phyloP scores from a whole-genome alignment of 495 filamentous ascomycete species.

The Xylaria sp. region DNA sequence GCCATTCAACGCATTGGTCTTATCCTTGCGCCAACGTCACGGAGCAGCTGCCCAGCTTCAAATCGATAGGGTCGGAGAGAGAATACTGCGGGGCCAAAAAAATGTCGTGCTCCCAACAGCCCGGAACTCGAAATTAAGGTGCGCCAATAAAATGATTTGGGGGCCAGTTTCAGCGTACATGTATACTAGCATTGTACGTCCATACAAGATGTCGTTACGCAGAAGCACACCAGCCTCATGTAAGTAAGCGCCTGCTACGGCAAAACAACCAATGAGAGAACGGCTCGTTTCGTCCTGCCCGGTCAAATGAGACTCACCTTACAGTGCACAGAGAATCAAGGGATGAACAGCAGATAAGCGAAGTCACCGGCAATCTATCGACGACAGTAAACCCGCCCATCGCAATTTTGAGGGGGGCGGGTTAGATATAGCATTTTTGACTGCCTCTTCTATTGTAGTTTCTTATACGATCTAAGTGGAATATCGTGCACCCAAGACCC shows the following conservation, averaged over 20 bases:
- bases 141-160: background rate
- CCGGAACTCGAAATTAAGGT: background rate
- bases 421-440: too few species aligned
- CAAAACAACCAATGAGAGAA: background rate
- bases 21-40: background rate
- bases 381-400: too few species aligned
- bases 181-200: too few species aligned
- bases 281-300: background rate
- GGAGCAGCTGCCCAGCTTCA: background rate
- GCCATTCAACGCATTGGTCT: too few species aligned
- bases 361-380: background rate
- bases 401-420: too few species aligned
- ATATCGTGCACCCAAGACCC: too few species aligned
- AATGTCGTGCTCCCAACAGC: background rate
- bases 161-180: too few species aligned
- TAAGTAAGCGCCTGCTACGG: background rate
- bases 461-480: too few species aligned
- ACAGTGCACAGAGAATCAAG: background rate
- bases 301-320: background rate
- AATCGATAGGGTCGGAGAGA: background rate
- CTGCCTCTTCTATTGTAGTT: too few species aligned
- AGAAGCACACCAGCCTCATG: slow-evolving; percentile 3
- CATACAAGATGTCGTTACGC: background rate
- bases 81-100: background rate
- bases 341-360: background rate